Percentiles rank a stretch among this genome's conserved stretches.
These are phyloP conservation scores for Solanum sitiens DNA, from an alignment of 257 asterid species.

Conservation along the genomic window DNA sequence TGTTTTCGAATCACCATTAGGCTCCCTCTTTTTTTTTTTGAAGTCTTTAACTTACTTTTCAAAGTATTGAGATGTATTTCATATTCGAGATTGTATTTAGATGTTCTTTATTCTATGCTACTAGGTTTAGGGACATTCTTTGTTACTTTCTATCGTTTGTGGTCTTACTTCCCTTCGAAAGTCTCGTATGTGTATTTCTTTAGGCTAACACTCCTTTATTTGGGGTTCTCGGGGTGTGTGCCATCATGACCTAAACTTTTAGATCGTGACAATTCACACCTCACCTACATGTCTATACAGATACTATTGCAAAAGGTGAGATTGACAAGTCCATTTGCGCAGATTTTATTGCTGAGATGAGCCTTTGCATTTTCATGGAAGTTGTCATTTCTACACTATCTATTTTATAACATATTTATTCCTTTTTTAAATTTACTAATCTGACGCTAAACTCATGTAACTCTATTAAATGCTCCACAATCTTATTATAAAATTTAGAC, in stretches of 20 bases:
- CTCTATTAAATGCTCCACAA: not conserved
- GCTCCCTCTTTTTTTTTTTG: not conserved
- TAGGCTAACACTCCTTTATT: not conserved
- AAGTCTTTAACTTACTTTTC: not conserved
- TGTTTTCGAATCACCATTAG: not conserved
- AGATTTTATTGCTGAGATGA: not conserved
- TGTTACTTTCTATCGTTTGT: not conserved
- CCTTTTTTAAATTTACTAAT: not conserved
- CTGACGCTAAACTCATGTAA: not conserved
- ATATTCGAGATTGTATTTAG: not conserved
- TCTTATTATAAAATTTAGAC: not conserved
- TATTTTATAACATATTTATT: not conserved
- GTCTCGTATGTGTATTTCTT: not conserved
- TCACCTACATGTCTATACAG: not conserved
- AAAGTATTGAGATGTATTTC: not conserved
- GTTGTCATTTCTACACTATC: not conserved
- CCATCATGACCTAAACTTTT: not conserved
- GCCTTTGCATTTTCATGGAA: not conserved
- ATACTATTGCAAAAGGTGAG: not conserved
- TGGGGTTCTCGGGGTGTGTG: not conserved
- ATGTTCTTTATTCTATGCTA: not conserved
- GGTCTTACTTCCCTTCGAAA: not conserved
- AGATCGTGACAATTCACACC: not conserved
- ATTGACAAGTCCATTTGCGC: not conserved
- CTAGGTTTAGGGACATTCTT: not conserved